phyloP scores from a whole-genome alignment of 2,329 filamentous ascomycete species.

The Dothistroma pini region DNA sequence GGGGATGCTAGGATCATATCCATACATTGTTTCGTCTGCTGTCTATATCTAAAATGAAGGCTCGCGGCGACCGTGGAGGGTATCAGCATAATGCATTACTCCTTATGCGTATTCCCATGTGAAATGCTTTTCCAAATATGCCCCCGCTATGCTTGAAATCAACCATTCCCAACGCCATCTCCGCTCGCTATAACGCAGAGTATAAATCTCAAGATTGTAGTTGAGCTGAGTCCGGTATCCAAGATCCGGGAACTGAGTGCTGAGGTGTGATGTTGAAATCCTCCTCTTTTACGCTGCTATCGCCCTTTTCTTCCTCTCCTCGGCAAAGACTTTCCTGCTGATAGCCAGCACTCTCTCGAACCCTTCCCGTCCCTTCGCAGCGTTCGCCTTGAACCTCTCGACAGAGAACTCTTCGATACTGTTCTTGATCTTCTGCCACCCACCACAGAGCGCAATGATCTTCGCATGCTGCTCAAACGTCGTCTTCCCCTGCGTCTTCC shows the following conservation, averaged over 20 bases:
- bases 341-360: constrained; percentile 94
- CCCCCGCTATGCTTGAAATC: background rate
- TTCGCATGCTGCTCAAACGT: constrained; percentile 85
- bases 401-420: constrained; percentile 91
- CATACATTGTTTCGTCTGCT: constrained; percentile 1
- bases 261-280: background rate
- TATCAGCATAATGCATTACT: constrained; percentile 1
- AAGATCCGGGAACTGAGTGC: background rate
- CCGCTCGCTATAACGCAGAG: constrained; percentile 4
- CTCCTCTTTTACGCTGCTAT: constrained; percentile 3
- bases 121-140: background rate
- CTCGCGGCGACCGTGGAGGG: background rate
- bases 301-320: constrained; percentile 67
- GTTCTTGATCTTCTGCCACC: constrained; percentile 96
- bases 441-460: constrained; percentile 90
- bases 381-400: constrained; percentile 86
- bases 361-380: constrained; percentile 81
- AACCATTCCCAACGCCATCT: constrained; percentile 1
- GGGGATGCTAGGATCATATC: background rate
- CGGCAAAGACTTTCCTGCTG: constrained; percentile 84
- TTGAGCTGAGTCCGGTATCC: background rate
- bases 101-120: background rate
- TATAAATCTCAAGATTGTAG: background rate
- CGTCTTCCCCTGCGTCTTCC: constrained; percentile 49
- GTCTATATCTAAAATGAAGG: background rate